phyloP scores from a whole-genome alignment of 805 yeast species.

The Pichia heedii region DNA sequence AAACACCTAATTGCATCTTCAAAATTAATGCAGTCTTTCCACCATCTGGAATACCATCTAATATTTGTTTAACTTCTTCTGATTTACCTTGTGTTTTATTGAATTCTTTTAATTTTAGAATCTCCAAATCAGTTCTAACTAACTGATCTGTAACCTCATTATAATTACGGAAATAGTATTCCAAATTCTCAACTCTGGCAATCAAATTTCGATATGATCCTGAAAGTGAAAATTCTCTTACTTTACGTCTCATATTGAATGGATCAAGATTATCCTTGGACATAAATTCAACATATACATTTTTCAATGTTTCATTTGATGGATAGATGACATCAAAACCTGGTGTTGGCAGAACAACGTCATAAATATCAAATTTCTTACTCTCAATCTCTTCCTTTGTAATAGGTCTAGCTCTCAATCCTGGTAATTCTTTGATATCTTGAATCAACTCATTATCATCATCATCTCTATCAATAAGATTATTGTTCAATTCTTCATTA shows the following conservation, averaged over 20 bases:
- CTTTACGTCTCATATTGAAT: constrained; percentile 70
- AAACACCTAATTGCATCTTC: constrained; percentile 68
- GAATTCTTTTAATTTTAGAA: constrained; percentile 28
- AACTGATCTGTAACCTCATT: constrained; percentile 57
- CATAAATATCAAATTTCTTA: constrained; percentile 59
- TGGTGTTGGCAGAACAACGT: constrained; percentile 91
- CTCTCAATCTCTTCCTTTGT: constrained; percentile 62
- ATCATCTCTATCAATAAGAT: constrained; percentile 18
- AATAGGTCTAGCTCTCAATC: constrained; percentile 61
- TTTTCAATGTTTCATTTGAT: constrained; percentile 45
- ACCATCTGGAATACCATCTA: constrained; percentile 31
- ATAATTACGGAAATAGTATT: constrained; percentile 56
- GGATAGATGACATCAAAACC: constrained; percentile 93
- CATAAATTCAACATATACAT: constrained; percentile 67
- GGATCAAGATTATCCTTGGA: constrained; percentile 77
- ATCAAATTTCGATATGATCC: constrained; percentile 80
- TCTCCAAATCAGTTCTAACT: constrained; percentile 69
- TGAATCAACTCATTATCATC: constrained; percentile 58
- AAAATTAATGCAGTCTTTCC: constrained; percentile 61
- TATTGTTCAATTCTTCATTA: constrained; percentile 6
- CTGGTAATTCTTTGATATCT: constrained; percentile 52
- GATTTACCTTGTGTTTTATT: constrained; percentile 10
- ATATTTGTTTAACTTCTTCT: constrained; percentile 18
- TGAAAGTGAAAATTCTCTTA: constrained; percentile 81
- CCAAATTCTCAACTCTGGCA: constrained; percentile 54